Evolutionary conservation across 2,329 filamentous ascomycete species (phyloP).

Genomic region (Atkinsonella hypoxylon): DNA sequence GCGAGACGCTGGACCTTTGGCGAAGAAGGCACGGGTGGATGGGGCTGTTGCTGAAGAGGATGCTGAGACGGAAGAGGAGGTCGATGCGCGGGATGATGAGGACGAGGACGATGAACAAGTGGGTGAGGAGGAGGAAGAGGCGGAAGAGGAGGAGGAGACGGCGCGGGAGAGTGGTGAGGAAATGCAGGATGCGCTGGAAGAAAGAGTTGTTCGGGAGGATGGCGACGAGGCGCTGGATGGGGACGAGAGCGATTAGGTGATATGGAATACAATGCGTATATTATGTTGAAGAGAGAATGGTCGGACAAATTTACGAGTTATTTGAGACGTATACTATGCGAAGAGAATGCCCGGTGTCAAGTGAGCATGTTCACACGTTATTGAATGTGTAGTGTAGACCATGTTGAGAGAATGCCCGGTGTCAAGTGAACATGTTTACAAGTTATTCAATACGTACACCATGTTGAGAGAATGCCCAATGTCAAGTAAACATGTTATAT

Average conservation of each 20-base stretch:
- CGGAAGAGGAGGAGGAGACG: slow-evolving; percentile 23
- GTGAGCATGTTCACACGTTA: no score
- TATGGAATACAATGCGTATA: no score
- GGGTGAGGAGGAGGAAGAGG: slow-evolving; percentile 31
- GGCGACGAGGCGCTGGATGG: slow-evolving; percentile 53
- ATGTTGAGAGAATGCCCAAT: no score
- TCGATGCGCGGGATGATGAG: slow-evolving; percentile 33
- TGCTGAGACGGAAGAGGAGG: slow-evolving; percentile 13
- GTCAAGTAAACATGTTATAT: no score
- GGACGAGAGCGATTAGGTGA: slow-evolving; percentile 41
- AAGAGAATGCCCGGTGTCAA: no score
- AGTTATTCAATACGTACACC: no score
- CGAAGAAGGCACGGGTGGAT: slow-evolving; percentile 33
- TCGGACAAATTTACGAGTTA: no score
- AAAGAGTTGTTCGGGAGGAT: slow-evolving; percentile 33
- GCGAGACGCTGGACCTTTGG: slow-evolving; percentile 22
- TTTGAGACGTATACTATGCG: no score
- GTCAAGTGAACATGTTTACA: no score
- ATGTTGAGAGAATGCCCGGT: no score
- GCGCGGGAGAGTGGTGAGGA: slow-evolving; percentile 30
- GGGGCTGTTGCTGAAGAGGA: slow-evolving; percentile 8
- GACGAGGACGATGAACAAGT: slow-evolving; percentile 30
- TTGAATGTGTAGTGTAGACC: no score
- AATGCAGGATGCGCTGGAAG: slow-evolving; percentile 41
- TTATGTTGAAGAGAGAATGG: no score